phyloP scores from a whole-genome alignment of 1,284 basidiomycete species.

The Trichosporon sp. region DNA sequence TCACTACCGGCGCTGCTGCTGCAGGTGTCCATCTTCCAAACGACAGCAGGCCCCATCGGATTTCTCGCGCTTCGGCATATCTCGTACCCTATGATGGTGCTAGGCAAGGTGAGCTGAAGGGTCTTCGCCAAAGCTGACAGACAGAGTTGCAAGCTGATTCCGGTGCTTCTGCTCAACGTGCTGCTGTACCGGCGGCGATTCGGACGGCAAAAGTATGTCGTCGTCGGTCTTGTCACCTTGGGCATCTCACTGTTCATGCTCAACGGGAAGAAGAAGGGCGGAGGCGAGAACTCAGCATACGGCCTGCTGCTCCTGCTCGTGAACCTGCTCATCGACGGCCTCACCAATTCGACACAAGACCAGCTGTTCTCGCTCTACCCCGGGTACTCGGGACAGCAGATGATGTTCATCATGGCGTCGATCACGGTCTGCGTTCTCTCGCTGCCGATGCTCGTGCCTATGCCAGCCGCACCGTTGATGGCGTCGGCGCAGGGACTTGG shows the following conservation, averaged over 20 bases:
- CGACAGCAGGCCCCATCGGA: slow-evolving; percentile 86
- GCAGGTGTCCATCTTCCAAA: slow-evolving; percentile 82
- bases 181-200: slow-evolving; percentile 75
- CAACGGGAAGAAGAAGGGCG: slow-evolving; percentile 50
- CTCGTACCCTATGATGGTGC: slow-evolving; percentile 96
- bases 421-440: slow-evolving; percentile 61
- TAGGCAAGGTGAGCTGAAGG: slow-evolving; percentile 62
- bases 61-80: slow-evolving; percentile 92
- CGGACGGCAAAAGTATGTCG: slow-evolving; percentile 86
- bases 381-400: slow-evolving; percentile 70
- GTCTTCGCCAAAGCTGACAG: neutral
- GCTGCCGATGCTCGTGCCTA: slow-evolving; percentile 55
- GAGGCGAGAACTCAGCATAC: slow-evolving; percentile 41
- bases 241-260: slow-evolving; percentile 97
- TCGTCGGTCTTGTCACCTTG: slow-evolving; percentile 82
- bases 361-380: slow-evolving; percentile 68
- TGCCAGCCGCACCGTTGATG: slow-evolving; percentile 29
- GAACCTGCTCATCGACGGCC: slow-evolving; percentile 77
- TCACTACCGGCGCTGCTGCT: slow-evolving; percentile 55
- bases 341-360: slow-evolving; percentile 96
- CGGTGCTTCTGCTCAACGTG: slow-evolving; percentile 55
- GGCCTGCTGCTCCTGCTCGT: slow-evolving; percentile 38
- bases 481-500: slow-evolving; percentile 16
- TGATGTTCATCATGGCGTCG: slow-evolving; percentile 93
- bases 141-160: slow-evolving; percentile 77